Conservation (phyloP, 768 basidiomycete species). For the Saitozyma podzolica region DNA sequence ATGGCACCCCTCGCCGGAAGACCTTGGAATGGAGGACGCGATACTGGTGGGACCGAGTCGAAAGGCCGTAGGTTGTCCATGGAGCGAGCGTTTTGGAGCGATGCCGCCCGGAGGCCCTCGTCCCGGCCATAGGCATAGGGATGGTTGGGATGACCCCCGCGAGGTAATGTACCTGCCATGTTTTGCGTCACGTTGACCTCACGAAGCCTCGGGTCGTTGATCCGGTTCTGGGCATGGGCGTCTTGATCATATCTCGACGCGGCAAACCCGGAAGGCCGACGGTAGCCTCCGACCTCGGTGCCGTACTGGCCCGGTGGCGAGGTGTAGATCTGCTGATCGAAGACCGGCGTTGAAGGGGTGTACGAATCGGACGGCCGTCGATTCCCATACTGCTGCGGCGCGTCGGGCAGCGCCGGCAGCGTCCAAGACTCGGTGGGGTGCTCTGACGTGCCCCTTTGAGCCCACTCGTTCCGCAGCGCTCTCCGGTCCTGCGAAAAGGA, state of each 20-base stretch:
- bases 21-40: slow-evolving; percentile 29
- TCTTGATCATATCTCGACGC: slow-evolving; percentile 21
- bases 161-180: neutral
- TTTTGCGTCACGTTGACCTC: slow-evolving; percentile 16
- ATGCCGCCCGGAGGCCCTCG: slow-evolving; percentile 2
- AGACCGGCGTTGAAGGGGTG: slow-evolving; percentile 7
- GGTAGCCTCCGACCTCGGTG: slow-evolving; percentile 12
- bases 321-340: slow-evolving; percentile 29
- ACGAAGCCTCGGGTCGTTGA: slow-evolving; percentile 27
- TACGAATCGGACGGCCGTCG: slow-evolving; percentile 20
- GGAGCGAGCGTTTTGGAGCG: slow-evolving; percentile 32
- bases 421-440: slow-evolving; percentile 17
- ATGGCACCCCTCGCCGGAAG: slow-evolving; percentile 19
- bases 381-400: slow-evolving; percentile 1
- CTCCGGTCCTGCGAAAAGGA: slow-evolving; percentile 31
- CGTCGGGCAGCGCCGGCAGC: slow-evolving; percentile 7
- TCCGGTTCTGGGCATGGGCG: slow-evolving; percentile 26
- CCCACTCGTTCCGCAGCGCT: slow-evolving; percentile 22
- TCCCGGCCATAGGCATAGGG: slow-evolving; percentile 9
- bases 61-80: slow-evolving; percentile 40
- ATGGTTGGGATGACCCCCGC: slow-evolving; percentile 5
- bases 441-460: slow-evolving; percentile 7
- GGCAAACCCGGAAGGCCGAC: slow-evolving; percentile 28
- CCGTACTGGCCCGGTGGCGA: slow-evolving; percentile 30
- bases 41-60: slow-evolving; percentile 6